A percentile compares a stretch with the other conserved stretches of the same genome.
phyloP scores from a whole-genome alignment of 768 basidiomycete genomes.

The Mycena haematopus region DNA sequence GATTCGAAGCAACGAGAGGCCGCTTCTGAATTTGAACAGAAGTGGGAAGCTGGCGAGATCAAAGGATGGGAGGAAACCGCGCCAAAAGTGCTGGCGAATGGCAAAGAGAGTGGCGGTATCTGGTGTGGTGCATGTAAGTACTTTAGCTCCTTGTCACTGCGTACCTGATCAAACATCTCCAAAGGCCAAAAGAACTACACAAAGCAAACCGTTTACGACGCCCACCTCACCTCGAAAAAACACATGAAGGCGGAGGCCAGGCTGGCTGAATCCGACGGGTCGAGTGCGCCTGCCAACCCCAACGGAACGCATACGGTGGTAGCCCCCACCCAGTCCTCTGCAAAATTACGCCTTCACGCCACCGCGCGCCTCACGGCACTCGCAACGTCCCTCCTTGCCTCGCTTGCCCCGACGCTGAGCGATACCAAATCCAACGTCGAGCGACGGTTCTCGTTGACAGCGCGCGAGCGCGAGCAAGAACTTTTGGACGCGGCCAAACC shows the following conservation, averaged over 20 bases:
- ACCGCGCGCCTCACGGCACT: conserved; percentile 79
- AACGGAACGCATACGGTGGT: conserved; percentile 55
- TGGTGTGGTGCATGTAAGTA: conserved; percentile 94
- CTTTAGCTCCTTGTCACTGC: conserved; percentile 4
- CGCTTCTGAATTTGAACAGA: conserved; percentile 71
- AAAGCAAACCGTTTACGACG: conserved; percentile 97
- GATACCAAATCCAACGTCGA: conserved; percentile 98
- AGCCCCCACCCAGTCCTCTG: conserved; percentile 44
- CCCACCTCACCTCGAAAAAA: conserved; percentile 94
- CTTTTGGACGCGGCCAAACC: conserved; percentile 74
- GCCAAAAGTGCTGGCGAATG: conserved; percentile 52
- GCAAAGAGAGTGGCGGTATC: conserved; percentile 61
- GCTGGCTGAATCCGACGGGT: conserved; percentile 57
- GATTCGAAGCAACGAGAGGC: conserved; percentile 69
- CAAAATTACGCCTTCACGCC: conserved; percentile 59
- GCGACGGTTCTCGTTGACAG: conserved; percentile 93
- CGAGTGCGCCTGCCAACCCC: conserved; percentile 54
- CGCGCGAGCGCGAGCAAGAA: conserved; percentile 97
- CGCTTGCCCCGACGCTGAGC: conserved; percentile 69
- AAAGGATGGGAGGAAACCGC: conserved; percentile 75
- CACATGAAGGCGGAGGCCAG: conserved; percentile 91
- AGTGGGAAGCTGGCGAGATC: conserved; percentile 82
- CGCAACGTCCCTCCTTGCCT: conserved; percentile 66
- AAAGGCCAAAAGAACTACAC: conserved; percentile 93
- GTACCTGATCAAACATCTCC: conserved; percentile 4